Evolutionary conservation across 805 yeast species (phyloP), one percentile per base, ranked within the genome.

Genomic region (Myxozyma monticola): DNA sequence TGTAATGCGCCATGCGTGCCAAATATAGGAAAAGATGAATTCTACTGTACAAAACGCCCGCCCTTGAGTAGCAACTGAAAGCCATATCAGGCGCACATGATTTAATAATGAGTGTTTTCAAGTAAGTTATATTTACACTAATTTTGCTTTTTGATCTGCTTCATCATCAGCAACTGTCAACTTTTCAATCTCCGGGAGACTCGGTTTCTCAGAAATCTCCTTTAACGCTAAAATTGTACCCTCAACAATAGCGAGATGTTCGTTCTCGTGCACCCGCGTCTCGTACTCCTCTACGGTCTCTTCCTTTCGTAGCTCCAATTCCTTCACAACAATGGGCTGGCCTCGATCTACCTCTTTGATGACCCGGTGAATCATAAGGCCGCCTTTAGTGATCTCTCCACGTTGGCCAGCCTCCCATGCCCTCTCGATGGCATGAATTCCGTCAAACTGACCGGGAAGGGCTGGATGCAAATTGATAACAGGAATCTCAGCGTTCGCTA

Each of bases 381-480:
- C 99, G 14, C 95, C 96, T 57, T 77, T 79, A 7, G 76, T 60
- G 45, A 83, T 79, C 59, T 80, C 77, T 7, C 96, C 96, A 24
- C 80, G 80, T 64, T 90, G 96, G 33, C 96, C 96, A 10, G 95
- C 95, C 62, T 88, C 75, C 91, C 95, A 93, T 0, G 97, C 96
- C 63, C 98, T 76, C 62, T 93, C 96, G 52, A 93, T 93, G 9
- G 99, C 98, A 70, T 88, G 89, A 9, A 95, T 91, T 4, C 99
- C 99, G 51, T 91, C 98, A 73, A 91, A 93, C 4, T 89, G 89
- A 24, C 96, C 96, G 0, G 99, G 99, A 52, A 93, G 78, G 0
- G 99, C 98, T 4, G 99, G 99, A 67, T 93, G 99, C 53, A 93
- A 73, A 64, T 93, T 93, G 62, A 93, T 89, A 56, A 93, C 90